Evolutionary conservation across 352 stramenopile species (phyloP).

Genomic region (Phytophthora meadii): DNA sequence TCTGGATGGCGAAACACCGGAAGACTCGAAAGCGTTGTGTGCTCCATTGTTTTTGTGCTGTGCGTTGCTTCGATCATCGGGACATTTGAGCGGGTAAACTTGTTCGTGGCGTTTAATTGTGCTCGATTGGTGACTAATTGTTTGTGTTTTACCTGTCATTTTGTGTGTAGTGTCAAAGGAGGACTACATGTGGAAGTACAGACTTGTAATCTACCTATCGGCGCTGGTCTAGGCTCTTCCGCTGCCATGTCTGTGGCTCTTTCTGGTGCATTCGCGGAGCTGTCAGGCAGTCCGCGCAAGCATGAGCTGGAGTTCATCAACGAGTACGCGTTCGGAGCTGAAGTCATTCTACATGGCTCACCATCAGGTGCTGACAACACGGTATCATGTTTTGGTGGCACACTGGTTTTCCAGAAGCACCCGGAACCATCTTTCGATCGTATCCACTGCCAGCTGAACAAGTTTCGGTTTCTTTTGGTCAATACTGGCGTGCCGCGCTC

Average conservation of each 20-base stretch:
- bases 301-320: slow-evolving; percentile 75
- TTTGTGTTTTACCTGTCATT: slow-evolving; percentile 1
- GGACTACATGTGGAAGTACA: slow-evolving; percentile 58
- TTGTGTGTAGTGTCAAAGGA: slow-evolving; percentile 15
- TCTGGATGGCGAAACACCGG: slow-evolving; percentile 47
- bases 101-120: neutral
- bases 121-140: neutral
- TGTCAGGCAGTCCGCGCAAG: slow-evolving; percentile 31
- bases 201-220: slow-evolving; percentile 75
- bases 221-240: slow-evolving; percentile 92
- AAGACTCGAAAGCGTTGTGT: slow-evolving; percentile 57
- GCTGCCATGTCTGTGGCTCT: slow-evolving; percentile 90
- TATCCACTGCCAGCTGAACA: slow-evolving; percentile 60
- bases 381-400: slow-evolving; percentile 86
- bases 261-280: slow-evolving; percentile 61
- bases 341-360: slow-evolving; percentile 91
- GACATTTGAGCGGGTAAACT: slow-evolving; percentile 33
- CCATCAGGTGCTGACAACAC: slow-evolving; percentile 95
- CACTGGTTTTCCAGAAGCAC: slow-evolving; percentile 81
- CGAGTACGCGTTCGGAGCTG: slow-evolving; percentile 84
- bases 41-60: slow-evolving; percentile 68
- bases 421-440: slow-evolving; percentile 50
- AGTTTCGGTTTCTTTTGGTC: slow-evolving; percentile 88
- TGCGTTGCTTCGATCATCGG: slow-evolving; percentile 56
- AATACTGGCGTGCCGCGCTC: slow-evolving; percentile 92